Evolutionary conservation across 2,329 filamentous ascomycete genomes (phyloP), one percentile per base, ranked within the genome.

Genomic region (Onygena corvina): DNA sequence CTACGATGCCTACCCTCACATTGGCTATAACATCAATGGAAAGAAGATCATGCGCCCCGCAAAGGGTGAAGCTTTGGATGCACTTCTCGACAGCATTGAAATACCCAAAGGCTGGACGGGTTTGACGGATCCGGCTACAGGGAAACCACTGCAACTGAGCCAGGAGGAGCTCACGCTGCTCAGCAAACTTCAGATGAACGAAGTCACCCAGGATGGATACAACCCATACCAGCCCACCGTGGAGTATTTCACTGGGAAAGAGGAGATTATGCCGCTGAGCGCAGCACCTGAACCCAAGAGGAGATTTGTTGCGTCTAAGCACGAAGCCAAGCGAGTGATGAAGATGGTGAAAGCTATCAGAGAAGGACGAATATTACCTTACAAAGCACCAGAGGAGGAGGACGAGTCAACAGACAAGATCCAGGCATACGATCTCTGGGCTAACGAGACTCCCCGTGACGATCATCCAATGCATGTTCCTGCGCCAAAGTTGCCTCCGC

Each of bases 11-110:
- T 98, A 95, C 64, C 92, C 92, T 46, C 92, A 98, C 65, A 95
- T 98, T 63, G 92, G 92, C 52, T 98, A 98, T 69, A 86, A 95
- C 60, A 96, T 98, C 71, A 94, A 98, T 66, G 92, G 92, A 66
- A 95, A 93, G 76, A 93, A 86, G 67, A 94, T 98, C 56, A 86
- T 94, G 81, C 84, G 92, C 47, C 92, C 92, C 4, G 92, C 93
- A 3, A 90, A 88, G 58, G 90, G 90, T 47, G 84, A 94, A 64
- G 92, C 92, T 30, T 72, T 98, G 27, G 92, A 98, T 72, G 87
- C 88, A 9, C 75, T 98, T 36, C 75, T 98, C 7, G 90, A 98
- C 60, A 95, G 86, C 67, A 98, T 98, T 60, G 92, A 98, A 62
- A 75, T 98, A 30, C 92, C 92, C 11, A 88, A 94, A 73, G 92